Evolutionary conservation across 352 stramenopile species (phyloP).

Genomic region (Pythium grandisporangium): DNA sequence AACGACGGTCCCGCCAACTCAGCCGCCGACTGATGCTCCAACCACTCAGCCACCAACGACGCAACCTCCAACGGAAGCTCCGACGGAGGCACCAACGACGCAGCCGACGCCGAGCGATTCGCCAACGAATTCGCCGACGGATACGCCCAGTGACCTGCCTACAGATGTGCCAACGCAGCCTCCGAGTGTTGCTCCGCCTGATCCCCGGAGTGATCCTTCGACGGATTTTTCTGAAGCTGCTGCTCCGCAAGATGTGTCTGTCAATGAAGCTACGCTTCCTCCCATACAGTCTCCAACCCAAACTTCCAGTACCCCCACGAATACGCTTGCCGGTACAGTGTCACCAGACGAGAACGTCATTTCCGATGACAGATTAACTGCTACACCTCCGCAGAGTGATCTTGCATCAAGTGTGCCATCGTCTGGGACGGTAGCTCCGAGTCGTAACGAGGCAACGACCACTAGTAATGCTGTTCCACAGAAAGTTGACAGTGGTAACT

Average conservation of each 20-base stretch:
- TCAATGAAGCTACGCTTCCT: background rate
- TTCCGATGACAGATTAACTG: background rate
- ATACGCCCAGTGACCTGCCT: background rate
- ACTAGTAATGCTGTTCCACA: too few relatives aligned
- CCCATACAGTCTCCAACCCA: background rate
- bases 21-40: slow-evolving; percentile 4
- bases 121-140: background rate
- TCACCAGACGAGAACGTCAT: too few relatives aligned
- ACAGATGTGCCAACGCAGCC: background rate
- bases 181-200: background rate
- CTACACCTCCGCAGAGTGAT: background rate
- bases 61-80: slow-evolving; percentile 1
- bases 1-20: slow-evolving; percentile 2
- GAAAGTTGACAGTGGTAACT: too few relatives aligned
- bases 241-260: too few relatives aligned
- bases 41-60: background rate
- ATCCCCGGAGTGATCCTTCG: background rate
- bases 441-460: too few relatives aligned
- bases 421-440: too few relatives aligned
- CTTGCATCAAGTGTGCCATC: too few relatives aligned
- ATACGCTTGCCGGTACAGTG: too few relatives aligned
- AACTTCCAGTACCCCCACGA: too few relatives aligned
- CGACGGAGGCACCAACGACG: background rate
- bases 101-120: background rate
- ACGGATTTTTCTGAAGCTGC: background rate